A percentile compares a stretch with the other conserved stretches of the same genome.
Conservation (phyloP, 371 early-diverging fungal genomes). For the Mucor mucedo region DNA sequence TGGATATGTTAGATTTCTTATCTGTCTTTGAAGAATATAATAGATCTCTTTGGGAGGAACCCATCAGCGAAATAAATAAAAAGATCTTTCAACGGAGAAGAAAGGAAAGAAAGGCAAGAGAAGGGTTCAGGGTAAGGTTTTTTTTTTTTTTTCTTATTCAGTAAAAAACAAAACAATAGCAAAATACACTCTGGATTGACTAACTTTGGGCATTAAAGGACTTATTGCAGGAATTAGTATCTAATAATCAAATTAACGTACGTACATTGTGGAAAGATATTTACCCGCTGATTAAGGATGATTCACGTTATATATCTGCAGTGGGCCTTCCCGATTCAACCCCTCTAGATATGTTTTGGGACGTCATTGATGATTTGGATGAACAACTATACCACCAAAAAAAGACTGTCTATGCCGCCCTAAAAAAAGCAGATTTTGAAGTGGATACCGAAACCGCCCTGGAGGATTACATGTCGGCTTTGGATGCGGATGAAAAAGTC, state of each 20-base stretch:
- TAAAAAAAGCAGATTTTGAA: conserved; percentile 56
- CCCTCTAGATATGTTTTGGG: conserved; percentile 93
- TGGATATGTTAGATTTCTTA: conserved; percentile 84
- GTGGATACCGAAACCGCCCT: conserved; percentile 59
- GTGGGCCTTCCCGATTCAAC: conserved; percentile 86
- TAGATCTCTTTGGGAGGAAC: conserved; percentile 66
- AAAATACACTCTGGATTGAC: not conserved
- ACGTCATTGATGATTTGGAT: conserved; percentile 80
- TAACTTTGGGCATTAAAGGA: conserved; percentile 31
- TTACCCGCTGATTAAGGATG: conserved; percentile 74
- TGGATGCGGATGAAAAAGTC: conserved; percentile 10
- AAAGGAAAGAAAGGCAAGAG: conserved; percentile 73
- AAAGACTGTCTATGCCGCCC: conserved; percentile 65
- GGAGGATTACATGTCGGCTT: conserved; percentile 38
- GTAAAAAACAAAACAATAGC: no score
- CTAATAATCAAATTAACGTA: conserved; percentile 64
- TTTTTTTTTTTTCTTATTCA: no score
- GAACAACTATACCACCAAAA: conserved; percentile 76
- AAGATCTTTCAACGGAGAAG: conserved; percentile 51
- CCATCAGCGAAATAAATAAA: conserved; percentile 46
- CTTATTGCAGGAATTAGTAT: conserved; percentile 64
- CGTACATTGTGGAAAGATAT: conserved; percentile 85
- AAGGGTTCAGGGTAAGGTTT: conserved; percentile 61
- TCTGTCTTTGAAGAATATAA: conserved; percentile 83
- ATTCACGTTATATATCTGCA: conserved; percentile 72